These are phyloP conservation scores for Colletotrichum plurivorum DNA, from an alignment of 2,329 filamentous ascomycete genomes.

Conservation along the genomic window DNA sequence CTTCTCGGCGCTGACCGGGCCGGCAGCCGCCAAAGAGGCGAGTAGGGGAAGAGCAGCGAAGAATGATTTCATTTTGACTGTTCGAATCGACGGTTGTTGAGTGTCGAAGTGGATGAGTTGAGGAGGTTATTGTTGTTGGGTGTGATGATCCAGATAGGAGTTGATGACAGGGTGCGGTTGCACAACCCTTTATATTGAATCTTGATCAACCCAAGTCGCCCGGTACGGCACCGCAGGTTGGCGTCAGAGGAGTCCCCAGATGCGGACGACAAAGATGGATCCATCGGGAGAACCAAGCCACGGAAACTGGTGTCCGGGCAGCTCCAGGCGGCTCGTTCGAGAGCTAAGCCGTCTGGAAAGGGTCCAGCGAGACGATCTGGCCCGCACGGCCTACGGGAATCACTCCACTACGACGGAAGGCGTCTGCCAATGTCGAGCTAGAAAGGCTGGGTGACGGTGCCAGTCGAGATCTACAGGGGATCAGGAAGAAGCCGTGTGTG, in stretches of 20 bases:
- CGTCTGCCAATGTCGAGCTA: constrained; percentile 9
- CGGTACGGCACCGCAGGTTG: background rate
- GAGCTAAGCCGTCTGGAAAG: background rate
- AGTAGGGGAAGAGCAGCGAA: constrained; percentile 51
- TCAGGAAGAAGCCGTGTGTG: background rate
- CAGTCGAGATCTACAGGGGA: constrained; percentile 16
- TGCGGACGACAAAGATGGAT: constrained; percentile 14
- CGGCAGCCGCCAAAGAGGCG: constrained; percentile 52
- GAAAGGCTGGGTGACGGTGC: background rate
- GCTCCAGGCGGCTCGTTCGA: background rate
- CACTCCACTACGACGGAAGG: background rate
- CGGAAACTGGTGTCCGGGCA: background rate
- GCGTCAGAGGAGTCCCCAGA: background rate
- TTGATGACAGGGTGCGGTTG: background rate
- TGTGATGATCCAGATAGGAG: constrained; percentile 9
- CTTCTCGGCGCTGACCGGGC: constrained; percentile 48
- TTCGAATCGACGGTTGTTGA: constrained; percentile 2
- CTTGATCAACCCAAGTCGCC: background rate
- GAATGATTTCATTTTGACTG: constrained; percentile 52
- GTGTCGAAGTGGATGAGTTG: constrained; percentile 8
- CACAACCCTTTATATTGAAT: constrained; percentile 27
- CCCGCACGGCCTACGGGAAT: background rate
- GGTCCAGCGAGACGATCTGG: background rate
- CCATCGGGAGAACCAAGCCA: constrained; percentile 25
- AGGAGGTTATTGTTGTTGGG: constrained; percentile 8